Evolutionary conservation across 305 asterid species (phyloP).

Genomic region (Vinca major): DNA sequence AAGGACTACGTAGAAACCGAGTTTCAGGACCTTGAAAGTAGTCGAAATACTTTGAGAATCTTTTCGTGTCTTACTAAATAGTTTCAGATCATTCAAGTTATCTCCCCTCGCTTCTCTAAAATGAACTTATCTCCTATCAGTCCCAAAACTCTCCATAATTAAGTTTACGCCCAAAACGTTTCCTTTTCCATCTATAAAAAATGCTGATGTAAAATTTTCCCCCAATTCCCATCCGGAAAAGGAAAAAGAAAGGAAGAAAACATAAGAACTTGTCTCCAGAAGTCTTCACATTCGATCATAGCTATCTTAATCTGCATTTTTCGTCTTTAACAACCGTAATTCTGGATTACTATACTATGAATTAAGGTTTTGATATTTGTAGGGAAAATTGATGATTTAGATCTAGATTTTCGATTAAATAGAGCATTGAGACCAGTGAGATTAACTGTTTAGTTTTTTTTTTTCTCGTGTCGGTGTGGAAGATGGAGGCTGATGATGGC

Average conservation of each 20-base stretch:
- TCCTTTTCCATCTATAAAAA: not conserved
- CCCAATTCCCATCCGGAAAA: not conserved
- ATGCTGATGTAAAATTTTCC: not conserved
- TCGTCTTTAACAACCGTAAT: not conserved
- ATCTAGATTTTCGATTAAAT: not conserved
- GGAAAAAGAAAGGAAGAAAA: not conserved
- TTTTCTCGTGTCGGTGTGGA: not conserved
- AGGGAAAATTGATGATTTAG: not conserved
- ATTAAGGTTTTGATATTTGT: conserved; percentile 8
- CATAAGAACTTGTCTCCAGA: not conserved
- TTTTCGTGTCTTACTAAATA: no score
- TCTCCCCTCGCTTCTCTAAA: no score
- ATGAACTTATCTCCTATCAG: not conserved
- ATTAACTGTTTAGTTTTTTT: not conserved
- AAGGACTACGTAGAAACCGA: no score
- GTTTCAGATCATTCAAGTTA: no score
- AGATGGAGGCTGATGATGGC: conserved; percentile 30
- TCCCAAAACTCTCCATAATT: not conserved
- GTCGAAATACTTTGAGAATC: no score
- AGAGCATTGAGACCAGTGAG: not conserved
- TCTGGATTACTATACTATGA: no score
- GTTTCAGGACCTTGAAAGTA: no score
- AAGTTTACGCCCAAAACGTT: not conserved
- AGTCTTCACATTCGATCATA: not conserved
- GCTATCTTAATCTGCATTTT: not conserved